Base-by-base conservation (phyloP, 2,329 filamentous ascomycete genomes). In the Aspergillus fijiensis region DNA sequence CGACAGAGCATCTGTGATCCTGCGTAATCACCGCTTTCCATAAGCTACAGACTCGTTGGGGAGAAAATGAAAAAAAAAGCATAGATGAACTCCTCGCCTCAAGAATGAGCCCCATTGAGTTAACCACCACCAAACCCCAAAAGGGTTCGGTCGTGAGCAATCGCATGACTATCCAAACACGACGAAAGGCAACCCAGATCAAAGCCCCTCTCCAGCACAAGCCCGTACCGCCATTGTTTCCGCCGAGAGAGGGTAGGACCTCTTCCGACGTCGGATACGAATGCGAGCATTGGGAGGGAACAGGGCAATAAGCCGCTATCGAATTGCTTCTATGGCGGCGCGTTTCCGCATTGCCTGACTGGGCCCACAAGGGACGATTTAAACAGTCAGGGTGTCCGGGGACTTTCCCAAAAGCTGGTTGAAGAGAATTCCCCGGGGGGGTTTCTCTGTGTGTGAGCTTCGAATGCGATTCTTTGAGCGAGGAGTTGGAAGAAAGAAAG, bases 51-150 rank as follows among this genome's bases (percentile, higher is more conserved):
- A 81, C 77, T 77, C 76, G 65, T 70, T 70, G 72, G 5, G 59
- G 27, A 60, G 65, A 78, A 78, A 21, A 21, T 21, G 21, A 21
- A 77, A 72, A 77, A 72, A 75, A 76, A 78, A 76, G 63, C 73
- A 71, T 63, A 60, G 69, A 67, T 77, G 82, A 81, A 85, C 90
- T 89, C 90, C 92, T 96, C 92, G 93, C 90, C 85, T 92, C 94
- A 90, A 97, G 92, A 97, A 96, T 98, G 92, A 97, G 94, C 94
- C 94, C 94, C 94, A 96, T 98, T 92, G 93, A 96, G 94, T 98
- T 96, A 96, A 91, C 84, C 79, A 77, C 74, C 73, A 67, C 58
- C 66, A 66, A 66, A 59, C 63, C 57, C 62, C 62, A 70, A 69
- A 69, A 67, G 42, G 61, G 62, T 29, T 29, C 27, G 50, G 62